phyloP scores from a whole-genome alignment of 2,329 filamentous ascomycete genomes.

The Aureobasidium vineae region DNA sequence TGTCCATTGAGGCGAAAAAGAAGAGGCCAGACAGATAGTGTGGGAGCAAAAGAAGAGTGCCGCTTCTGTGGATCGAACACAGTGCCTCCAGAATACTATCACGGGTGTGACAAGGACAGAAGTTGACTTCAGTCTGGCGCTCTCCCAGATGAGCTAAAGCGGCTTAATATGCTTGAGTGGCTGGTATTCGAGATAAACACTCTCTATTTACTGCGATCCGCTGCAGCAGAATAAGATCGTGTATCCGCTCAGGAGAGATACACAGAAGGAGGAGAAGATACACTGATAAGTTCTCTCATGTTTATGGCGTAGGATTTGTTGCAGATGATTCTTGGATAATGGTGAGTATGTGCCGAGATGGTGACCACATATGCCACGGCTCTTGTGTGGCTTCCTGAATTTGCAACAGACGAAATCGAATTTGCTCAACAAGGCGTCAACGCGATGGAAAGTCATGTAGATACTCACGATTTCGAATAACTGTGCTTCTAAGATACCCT shows the following conservation, averaged over 20 bases:
- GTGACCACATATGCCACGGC: too few species aligned
- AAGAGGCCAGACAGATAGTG: too few species aligned
- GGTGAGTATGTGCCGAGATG: too few species aligned
- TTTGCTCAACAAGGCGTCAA: not conserved
- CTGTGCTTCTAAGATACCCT: not conserved
- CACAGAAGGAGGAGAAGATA: not conserved
- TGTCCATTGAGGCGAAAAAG: not conserved
- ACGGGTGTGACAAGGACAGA: slow-evolving; percentile 4
- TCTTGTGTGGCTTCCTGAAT: too few species aligned
- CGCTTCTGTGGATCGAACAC: slow-evolving; percentile 29
- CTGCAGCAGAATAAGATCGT: not conserved
- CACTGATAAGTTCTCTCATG: too few species aligned
- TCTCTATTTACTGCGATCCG: too few species aligned
- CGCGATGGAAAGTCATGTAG: not conserved
- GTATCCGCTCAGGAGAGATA: not conserved
- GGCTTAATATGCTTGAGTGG: not conserved
- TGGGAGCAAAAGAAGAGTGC: not conserved
- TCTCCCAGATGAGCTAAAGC: slow-evolving; percentile 28
- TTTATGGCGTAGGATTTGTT: too few species aligned
- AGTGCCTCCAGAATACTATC: slow-evolving; percentile 27
- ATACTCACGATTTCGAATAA: not conserved
- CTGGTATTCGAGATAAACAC: too few species aligned
- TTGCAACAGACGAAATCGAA: too few species aligned
- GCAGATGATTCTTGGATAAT: too few species aligned
- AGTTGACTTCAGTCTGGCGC: slow-evolving; percentile 28